phyloP scores from a whole-genome alignment of 2,329 filamentous ascomycete genomes.

The Helotiales sp. region DNA sequence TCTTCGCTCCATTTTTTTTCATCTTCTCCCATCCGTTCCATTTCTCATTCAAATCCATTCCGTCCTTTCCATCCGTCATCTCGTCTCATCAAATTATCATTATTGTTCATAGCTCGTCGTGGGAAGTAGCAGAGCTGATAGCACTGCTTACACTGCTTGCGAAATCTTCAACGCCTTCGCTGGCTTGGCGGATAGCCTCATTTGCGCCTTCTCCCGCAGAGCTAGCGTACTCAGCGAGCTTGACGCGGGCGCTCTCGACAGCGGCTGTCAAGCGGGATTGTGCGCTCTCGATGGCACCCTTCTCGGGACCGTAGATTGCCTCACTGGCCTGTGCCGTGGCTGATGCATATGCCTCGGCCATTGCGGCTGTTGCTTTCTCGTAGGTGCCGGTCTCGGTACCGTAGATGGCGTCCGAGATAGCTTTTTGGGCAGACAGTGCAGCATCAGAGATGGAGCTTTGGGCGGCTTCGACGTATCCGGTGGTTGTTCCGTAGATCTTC shows the following conservation, averaged over 20 bases:
- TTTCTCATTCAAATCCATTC: not conserved
- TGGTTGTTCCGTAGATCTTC: constrained; percentile 59
- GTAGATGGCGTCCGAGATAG: constrained; percentile 61
- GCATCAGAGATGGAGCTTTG: constrained; percentile 58
- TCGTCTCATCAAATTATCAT: constrained; percentile 21
- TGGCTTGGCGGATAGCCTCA: constrained; percentile 45
- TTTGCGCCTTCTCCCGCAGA: constrained; percentile 42
- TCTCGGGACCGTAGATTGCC: constrained; percentile 37
- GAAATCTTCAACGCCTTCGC: constrained; percentile 50
- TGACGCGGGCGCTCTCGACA: constrained; percentile 39
- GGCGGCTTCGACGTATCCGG: constrained; percentile 57
- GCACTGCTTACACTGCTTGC: constrained; percentile 52
- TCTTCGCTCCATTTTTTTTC: not conserved
- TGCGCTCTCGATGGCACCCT: constrained; percentile 40
- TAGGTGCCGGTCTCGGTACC: constrained; percentile 56
- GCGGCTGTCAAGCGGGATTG: constrained; percentile 37
- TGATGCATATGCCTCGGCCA: constrained; percentile 31
- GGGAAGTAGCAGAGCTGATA: constrained; percentile 49
- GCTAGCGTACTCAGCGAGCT: constrained; percentile 37
- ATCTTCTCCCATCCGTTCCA: not conserved
- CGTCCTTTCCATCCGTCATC: not conserved
- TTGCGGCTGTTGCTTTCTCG: constrained; percentile 30
- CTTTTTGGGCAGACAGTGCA: constrained; percentile 58
- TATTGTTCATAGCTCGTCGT: constrained; percentile 56
- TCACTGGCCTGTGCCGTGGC: constrained; percentile 31